Percentiles rank a stretch among this genome's conserved stretches.
phyloP scores from a whole-genome alignment of 495 filamentous ascomycete genomes.

The Penicillium taxi region DNA sequence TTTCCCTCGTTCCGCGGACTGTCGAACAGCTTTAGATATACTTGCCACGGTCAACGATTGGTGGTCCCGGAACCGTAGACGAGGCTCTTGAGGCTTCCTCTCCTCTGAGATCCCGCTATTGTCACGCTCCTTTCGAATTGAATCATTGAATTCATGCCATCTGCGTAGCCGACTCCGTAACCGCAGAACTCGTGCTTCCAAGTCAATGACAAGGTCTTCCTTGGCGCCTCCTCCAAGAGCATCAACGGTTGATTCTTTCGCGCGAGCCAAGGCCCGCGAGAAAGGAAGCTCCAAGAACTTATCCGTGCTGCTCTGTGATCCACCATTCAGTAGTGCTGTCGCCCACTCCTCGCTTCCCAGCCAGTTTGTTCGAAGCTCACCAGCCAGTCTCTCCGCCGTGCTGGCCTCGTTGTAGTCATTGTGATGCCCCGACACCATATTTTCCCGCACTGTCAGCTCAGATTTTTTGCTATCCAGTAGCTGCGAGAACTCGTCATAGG shows the following conservation, averaged over 20 bases:
- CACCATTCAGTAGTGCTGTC: conserved; percentile 57
- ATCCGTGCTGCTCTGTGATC: conserved; percentile 49
- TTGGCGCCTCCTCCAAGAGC: conserved; percentile 37
- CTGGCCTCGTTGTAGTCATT: too few species aligned
- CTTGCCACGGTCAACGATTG: conserved; percentile 35
- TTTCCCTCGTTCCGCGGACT: conserved; percentile 28
- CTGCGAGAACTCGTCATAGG: conserved; percentile 53
- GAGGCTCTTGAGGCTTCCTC: conserved; percentile 11
- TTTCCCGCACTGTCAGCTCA: conserved; percentile 33
- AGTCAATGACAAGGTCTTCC: conserved; percentile 45
- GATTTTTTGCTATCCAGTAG: conserved; percentile 47
- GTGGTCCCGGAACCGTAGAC: conserved; percentile 29
- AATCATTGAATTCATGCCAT: conserved; percentile 63
- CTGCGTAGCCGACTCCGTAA: conserved; percentile 57
- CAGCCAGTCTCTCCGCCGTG: conserved; percentile 27
- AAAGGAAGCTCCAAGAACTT: conserved; percentile 57
- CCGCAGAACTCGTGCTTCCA: conserved; percentile 51
- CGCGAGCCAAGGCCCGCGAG: conserved; percentile 55
- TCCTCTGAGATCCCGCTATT: conserved; percentile 3
- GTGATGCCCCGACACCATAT: conserved; percentile 5
- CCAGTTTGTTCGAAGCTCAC: conserved; percentile 62
- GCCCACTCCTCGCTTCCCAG: conserved; percentile 63
- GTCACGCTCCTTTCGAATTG: conserved; percentile 17
- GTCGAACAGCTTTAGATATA: conserved; percentile 32
- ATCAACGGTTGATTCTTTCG: conserved; percentile 45